phyloP scores from a whole-genome alignment of 1,284 basidiomycete species.

The Ganoderma boninense region DNA sequence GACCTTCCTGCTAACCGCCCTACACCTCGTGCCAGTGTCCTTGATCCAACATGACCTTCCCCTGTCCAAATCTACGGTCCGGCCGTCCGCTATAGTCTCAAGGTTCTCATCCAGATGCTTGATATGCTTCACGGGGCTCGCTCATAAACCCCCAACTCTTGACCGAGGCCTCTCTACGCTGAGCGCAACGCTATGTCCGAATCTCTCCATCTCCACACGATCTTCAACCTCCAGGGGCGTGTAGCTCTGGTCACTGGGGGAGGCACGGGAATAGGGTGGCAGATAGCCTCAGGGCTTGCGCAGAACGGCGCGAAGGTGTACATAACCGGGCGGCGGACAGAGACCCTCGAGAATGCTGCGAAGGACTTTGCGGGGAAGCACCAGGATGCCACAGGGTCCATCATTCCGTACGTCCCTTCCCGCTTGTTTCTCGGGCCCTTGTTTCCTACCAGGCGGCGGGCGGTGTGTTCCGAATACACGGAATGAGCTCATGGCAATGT shows the following conservation, averaged over 20 bases:
- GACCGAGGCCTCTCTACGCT: not conserved
- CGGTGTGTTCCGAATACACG: not conserved
- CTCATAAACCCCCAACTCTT: not conserved
- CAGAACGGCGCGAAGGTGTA: conserved; percentile 86
- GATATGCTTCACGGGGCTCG: not conserved
- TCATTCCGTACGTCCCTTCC: conserved; percentile 63
- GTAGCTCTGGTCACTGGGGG: conserved; percentile 83
- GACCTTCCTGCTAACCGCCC: not conserved
- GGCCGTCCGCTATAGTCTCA: not conserved
- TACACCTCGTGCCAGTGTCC: not conserved
- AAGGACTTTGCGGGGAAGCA: conserved; percentile 55
- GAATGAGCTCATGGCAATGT: not conserved
- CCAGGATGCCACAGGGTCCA: conserved; percentile 48
- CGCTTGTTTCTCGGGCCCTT: not conserved
- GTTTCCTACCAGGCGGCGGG: not conserved
- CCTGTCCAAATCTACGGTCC: not conserved
- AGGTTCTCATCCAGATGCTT: conserved; percentile 1
- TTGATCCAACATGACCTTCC: not conserved
- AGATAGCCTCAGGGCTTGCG: conserved; percentile 80
- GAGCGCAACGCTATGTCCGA: conserved; percentile 14
- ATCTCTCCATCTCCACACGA: conserved; percentile 42
- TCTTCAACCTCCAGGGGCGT: conserved; percentile 68
- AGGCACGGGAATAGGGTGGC: conserved; percentile 81
- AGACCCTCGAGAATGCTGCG: conserved; percentile 66
- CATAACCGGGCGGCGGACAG: conserved; percentile 73